These are phyloP conservation scores for Ganoderma sinense DNA, from an alignment of 1,284 basidiomycete species.

Conservation along the genomic window DNA sequence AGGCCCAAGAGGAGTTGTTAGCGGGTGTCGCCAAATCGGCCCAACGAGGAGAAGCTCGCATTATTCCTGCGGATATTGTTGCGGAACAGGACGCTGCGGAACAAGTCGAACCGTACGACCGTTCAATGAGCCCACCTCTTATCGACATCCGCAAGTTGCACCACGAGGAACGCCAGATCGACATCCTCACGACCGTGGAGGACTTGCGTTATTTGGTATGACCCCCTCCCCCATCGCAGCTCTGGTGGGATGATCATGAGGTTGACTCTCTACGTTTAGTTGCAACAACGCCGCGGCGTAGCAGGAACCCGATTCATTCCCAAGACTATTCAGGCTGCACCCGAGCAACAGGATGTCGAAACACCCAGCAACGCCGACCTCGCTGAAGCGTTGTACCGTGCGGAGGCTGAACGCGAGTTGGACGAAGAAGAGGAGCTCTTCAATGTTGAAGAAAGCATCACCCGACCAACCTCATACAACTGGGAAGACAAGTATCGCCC, in stretches of 20 bases:
- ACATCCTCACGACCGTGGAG: slow-evolving; percentile 76
- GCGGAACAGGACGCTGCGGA: slow-evolving; percentile 58
- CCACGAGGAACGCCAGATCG: slow-evolving; percentile 81
- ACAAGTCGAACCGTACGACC: slow-evolving; percentile 78
- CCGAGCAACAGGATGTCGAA: slow-evolving; percentile 55
- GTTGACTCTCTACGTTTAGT: slow-evolving; percentile 49
- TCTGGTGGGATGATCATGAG: background rate
- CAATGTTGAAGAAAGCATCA: slow-evolving; percentile 88
- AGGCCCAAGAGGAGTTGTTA: slow-evolving; percentile 91
- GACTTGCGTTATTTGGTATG: slow-evolving; percentile 73
- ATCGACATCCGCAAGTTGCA: slow-evolving; percentile 76
- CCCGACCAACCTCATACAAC: slow-evolving; percentile 86
- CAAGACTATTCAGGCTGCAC: slow-evolving; percentile 63
- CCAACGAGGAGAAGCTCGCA: slow-evolving; percentile 48
- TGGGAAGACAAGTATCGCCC: slow-evolving; percentile 99
- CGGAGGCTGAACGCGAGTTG: slow-evolving; percentile 89
- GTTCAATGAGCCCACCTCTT: slow-evolving; percentile 82
- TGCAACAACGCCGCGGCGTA: slow-evolving; percentile 79
- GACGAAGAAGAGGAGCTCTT: slow-evolving; percentile 96
- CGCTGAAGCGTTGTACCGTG: slow-evolving; percentile 86
- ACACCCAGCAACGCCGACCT: slow-evolving; percentile 78
- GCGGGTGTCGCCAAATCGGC: slow-evolving; percentile 76
- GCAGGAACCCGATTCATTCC: slow-evolving; percentile 87
- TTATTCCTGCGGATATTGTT: slow-evolving; percentile 42
- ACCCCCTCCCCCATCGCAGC: slow-evolving; percentile 23